Conservation (phyloP, 768 basidiomycete species). For the Hygrocybe punicea region DNA sequence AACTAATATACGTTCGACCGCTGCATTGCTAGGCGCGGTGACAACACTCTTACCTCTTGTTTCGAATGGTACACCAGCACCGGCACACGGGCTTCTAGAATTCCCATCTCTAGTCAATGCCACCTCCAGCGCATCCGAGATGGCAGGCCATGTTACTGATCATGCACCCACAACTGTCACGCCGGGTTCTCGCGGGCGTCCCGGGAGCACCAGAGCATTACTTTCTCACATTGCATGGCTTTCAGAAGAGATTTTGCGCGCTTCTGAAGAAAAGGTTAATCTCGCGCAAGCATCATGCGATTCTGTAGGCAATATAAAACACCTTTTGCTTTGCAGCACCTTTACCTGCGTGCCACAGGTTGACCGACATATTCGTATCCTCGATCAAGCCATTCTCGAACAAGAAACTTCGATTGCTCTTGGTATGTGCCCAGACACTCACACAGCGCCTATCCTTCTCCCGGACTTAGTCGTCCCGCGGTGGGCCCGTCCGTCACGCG, state of each 20-base stretch:
- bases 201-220: slow-evolving; percentile 45
- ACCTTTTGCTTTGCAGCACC: neutral
- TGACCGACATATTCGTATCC: slow-evolving; percentile 71
- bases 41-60: neutral
- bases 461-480: slow-evolving; percentile 60
- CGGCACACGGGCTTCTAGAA: neutral
- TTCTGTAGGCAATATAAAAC: slow-evolving; percentile 45
- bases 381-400: slow-evolving; percentile 71
- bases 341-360: slow-evolving; percentile 49
- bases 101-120: too few relatives aligned
- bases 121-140: too few relatives aligned
- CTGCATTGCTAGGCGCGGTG: too few relatives aligned
- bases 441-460: slow-evolving; percentile 47
- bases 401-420: slow-evolving; percentile 55
- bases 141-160: slow-evolving; percentile 1
- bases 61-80: neutral
- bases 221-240: slow-evolving; percentile 57
- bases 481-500: slow-evolving; percentile 45
- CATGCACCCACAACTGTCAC: slow-evolving; percentile 20
- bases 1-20: too few relatives aligned
- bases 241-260: slow-evolving; percentile 56
- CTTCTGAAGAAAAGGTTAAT: slow-evolving; percentile 75
- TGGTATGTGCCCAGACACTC: slow-evolving; percentile 50
- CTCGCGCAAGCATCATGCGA: slow-evolving; percentile 68
- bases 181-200: slow-evolving; percentile 24